Conservation (phyloP, 1,284 basidiomycete species). For the Caloboletus firmus region DNA sequence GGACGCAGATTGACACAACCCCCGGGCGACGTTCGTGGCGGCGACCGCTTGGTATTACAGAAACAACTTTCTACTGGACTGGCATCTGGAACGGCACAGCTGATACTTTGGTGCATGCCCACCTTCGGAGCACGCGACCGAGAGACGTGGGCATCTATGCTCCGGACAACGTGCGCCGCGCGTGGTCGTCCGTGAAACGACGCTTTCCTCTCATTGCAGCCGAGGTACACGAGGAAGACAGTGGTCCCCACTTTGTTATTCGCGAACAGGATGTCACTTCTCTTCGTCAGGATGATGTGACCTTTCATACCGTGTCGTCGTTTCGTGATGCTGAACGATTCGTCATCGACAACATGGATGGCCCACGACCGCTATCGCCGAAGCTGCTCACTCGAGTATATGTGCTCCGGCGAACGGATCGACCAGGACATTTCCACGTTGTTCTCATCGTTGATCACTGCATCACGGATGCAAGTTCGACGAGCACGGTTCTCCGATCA, state of each 20-base stretch:
- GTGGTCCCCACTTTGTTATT: constrained; percentile 9
- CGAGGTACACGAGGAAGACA: constrained; percentile 14
- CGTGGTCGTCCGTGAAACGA: constrained; percentile 19
- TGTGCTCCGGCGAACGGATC: constrained; percentile 5
- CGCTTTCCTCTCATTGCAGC: constrained; percentile 19
- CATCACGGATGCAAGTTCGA: constrained; percentile 14
- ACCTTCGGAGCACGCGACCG: constrained; percentile 9
- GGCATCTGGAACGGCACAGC: constrained; percentile 5
- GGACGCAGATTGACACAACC: constrained; percentile 1
- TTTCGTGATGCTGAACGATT: constrained; percentile 16
- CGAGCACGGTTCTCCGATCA: constrained; percentile 19
- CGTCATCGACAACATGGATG: constrained; percentile 4
- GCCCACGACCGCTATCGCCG: constrained; percentile 8
- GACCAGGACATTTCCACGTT: constrained; percentile 10
- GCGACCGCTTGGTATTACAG: constrained; percentile 12
- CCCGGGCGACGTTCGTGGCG: constrained; percentile 6
- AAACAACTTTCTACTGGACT: constrained; percentile 12
- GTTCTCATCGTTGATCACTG: constrained; percentile 16
- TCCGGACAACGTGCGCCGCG: constrained; percentile 11
- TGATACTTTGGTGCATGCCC: constrained; percentile 17
- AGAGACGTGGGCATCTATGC: constrained; percentile 4
- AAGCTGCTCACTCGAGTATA: constrained; percentile 1
- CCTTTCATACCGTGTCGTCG: constrained; percentile 8
- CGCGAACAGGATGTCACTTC: constrained; percentile 10
- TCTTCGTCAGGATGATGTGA: constrained; percentile 10